phyloP scores from a whole-genome alignment of 1,284 basidiomycete species.

The Lentinus polychrous region DNA sequence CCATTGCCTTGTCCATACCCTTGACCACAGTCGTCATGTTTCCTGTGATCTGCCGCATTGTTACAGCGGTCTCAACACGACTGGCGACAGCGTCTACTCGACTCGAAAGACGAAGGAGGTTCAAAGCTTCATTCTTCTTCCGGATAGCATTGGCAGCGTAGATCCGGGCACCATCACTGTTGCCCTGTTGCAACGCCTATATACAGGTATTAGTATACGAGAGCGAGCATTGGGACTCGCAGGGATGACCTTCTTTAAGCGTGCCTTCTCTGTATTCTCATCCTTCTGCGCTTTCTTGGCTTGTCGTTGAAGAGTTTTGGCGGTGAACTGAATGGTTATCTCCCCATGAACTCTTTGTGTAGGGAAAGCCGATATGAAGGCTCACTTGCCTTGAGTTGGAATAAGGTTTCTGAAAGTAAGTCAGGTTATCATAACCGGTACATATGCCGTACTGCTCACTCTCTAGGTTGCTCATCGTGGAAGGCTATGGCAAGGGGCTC shows the following conservation, averaged over 20 bases:
- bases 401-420: conserved; percentile 75
- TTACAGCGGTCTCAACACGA: conserved; percentile 98
- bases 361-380: neutral
- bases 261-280: conserved; percentile 78
- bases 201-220: neutral
- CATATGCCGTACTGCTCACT: conserved; percentile 46
- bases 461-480: conserved; percentile 79
- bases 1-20: conserved; percentile 99
- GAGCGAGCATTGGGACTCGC: no score
- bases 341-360: neutral
- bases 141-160: conserved; percentile 98
- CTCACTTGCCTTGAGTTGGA: conserved; percentile 80
- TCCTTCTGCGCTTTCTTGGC: conserved; percentile 96
- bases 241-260: conserved; percentile 78
- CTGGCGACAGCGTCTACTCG: conserved; percentile 96
- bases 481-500: no score
- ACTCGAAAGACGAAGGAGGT: conserved; percentile 81
- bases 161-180: conserved; percentile 96
- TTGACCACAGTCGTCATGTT: conserved; percentile 96
- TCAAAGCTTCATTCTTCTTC: conserved; percentile 95
- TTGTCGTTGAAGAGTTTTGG: conserved; percentile 86
- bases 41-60: conserved; percentile 92
- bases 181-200: conserved; percentile 94
- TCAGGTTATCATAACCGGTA: neutral
- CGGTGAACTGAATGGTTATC: conserved; percentile 72